These are phyloP conservation scores for Dactylellina cionopaga DNA, from an alignment of 2,329 filamentous ascomycete genomes.

Conservation along the genomic window DNA sequence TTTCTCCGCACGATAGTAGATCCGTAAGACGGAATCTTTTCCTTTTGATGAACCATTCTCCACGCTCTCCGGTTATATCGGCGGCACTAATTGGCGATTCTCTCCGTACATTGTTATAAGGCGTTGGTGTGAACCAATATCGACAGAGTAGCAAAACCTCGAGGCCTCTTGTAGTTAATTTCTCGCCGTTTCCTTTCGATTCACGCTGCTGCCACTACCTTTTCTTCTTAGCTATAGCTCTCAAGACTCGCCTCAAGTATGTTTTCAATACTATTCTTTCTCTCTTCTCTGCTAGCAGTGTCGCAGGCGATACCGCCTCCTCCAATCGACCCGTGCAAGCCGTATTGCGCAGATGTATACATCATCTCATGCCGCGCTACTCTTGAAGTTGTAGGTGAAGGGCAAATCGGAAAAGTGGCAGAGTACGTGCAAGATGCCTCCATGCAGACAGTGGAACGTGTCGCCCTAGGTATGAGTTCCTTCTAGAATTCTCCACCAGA, in stretches of 20 bases:
- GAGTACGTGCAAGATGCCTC: constrained; percentile 34
- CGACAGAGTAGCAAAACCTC: background rate
- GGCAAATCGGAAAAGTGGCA: constrained; percentile 42
- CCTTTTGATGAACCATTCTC: background rate
- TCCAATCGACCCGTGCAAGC: constrained; percentile 44
- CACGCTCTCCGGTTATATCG: background rate
- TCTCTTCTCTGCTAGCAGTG: constrained; percentile 42
- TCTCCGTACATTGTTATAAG: constrained; percentile 2
- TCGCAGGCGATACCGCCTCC: constrained; percentile 51
- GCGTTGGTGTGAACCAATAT: background rate
- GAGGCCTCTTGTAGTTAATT: background rate
- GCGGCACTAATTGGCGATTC: background rate
- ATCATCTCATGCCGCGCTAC: constrained; percentile 44
- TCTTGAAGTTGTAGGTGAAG: constrained; percentile 38
- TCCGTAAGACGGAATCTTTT: constrained; percentile 25
- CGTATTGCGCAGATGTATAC: constrained; percentile 45
- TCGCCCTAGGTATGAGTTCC: constrained; percentile 26
- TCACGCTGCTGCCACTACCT: background rate
- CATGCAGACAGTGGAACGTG: constrained; percentile 31
- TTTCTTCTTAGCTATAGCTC: background rate
- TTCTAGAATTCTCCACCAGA: background rate
- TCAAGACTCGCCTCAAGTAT: constrained; percentile 1
- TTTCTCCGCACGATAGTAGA: constrained; percentile 22
- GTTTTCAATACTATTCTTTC: constrained; percentile 23
- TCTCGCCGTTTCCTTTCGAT: background rate